Base-by-base conservation (phyloP, 2,329 filamentous ascomycete species). In the Colletotrichum sp. region DNA sequence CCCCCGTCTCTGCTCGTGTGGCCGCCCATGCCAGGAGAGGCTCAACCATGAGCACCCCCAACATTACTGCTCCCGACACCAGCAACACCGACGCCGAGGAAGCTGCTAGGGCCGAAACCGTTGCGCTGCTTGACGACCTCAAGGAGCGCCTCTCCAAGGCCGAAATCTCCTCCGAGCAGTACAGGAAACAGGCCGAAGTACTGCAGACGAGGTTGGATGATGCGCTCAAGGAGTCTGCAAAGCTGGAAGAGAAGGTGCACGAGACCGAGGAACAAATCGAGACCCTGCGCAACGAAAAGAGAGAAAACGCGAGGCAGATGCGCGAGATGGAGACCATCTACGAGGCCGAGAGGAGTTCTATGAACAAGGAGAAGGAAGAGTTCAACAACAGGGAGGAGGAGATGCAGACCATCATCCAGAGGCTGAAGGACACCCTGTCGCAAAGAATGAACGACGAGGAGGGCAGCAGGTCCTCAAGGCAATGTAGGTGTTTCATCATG, bases 251-350 rank as follows among this genome's bases (percentile, higher is more conserved):
- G 83, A 93, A 92, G 78, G 89, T 94, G 62, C 96, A 98, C 83
- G 96, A 98, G 85, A 93, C 92, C 81, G 96, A 97, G 77, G 95
- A 96, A 84, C 93, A 94, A 82, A 91, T 96, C 75, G 96, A 98
- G 84, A 88, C 91, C 9, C 89, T 99, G 70, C 92, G 93, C 82
- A 96, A 95, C 81, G 95, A 98, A 82, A 96, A 97, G 86, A 92
- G 95, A 80, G 96, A 99, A 80, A 90, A 94, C 71, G 92, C 93
- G 34, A 92, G 96, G 78, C 94, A 98, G 85, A 95, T 95, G 82
- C 92, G 96, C 78, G 97, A 99, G 84, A 93, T 98, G 87, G 96
- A 98, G 85, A 93, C 93, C 78, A 96, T 98, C 78, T 98, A 98
- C 84, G 96, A 99, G 84, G 93, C 94, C 60, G 97, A 99, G 86